These are phyloP conservation scores for Sphaerobolus stellatus DNA, from an alignment of 1,284 basidiomycete genomes.

Conservation along the genomic window DNA sequence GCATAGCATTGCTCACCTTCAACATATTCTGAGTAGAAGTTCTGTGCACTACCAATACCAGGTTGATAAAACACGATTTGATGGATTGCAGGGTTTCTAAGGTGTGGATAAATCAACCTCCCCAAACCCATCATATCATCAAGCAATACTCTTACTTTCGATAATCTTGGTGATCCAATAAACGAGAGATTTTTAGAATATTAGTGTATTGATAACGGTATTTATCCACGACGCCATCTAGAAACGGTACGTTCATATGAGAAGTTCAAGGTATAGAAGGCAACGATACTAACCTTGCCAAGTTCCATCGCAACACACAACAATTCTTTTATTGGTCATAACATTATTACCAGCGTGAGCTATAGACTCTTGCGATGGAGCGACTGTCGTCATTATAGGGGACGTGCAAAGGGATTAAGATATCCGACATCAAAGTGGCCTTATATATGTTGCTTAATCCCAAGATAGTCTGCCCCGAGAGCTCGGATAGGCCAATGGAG, in stretches of 20 bases:
- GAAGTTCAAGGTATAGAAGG: neutral
- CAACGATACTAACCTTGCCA: conserved; percentile 17
- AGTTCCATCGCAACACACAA: too few relatives aligned
- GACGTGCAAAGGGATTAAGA: too few relatives aligned
- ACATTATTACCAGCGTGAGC: too few relatives aligned
- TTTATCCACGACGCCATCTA: conserved; percentile 44
- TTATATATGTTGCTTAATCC: too few relatives aligned
- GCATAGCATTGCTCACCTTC: conserved; percentile 27
- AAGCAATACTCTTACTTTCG: conserved; percentile 41
- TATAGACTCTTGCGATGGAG: too few relatives aligned
- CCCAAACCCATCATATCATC: neutral
- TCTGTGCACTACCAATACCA: conserved; percentile 63
- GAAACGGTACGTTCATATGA: neutral
- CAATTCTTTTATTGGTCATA: too few relatives aligned
- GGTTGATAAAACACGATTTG: conserved; percentile 70
- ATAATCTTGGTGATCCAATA: conserved; percentile 56
- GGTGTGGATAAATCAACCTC: neutral
- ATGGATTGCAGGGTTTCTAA: conserved; percentile 38
- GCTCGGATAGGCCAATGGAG: too few relatives aligned
- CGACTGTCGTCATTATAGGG: too few relatives aligned
- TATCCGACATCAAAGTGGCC: too few relatives aligned
- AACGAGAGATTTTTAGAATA: conserved; percentile 43
- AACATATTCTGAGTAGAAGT: conserved; percentile 47
- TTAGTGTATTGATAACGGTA: conserved; percentile 29
- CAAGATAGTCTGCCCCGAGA: too few relatives aligned